phyloP scores from a whole-genome alignment of 805 yeast genomes.

The Wickerhamiella brachini region DNA sequence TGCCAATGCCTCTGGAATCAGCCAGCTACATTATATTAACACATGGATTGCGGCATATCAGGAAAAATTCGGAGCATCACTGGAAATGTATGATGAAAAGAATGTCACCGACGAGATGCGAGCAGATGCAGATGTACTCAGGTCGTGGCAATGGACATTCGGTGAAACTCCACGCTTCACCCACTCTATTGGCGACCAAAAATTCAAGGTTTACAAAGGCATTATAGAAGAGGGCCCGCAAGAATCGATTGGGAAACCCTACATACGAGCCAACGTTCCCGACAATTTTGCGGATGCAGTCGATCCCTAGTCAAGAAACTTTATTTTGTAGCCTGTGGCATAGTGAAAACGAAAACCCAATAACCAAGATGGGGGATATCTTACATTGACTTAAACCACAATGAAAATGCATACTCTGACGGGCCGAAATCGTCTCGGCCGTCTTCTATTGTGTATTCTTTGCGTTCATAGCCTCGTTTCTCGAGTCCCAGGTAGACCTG shows the following conservation, averaged over 20 bases:
- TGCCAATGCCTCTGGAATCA: constrained; percentile 43
- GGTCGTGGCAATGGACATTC: constrained; percentile 59
- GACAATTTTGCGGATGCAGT: neutral
- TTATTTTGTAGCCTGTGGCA: too few species aligned
- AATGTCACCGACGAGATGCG: constrained; percentile 20
- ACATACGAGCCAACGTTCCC: constrained; percentile 19
- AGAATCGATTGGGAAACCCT: constrained; percentile 9
- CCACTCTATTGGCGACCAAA: constrained; percentile 30
- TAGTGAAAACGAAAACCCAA: too few species aligned
- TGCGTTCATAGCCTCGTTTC: constrained; percentile 22
- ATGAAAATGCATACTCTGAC: constrained; percentile 32
- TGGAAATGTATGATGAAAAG: constrained; percentile 3
- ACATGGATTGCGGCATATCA: constrained; percentile 31
- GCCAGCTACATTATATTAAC: constrained; percentile 33
- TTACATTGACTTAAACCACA: constrained; percentile 12
- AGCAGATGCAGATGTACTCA: constrained; percentile 27
- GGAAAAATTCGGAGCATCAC: constrained; percentile 19
- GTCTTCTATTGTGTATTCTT: constrained; percentile 32
- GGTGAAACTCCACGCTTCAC: constrained; percentile 67
- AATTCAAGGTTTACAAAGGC: constrained; percentile 41
- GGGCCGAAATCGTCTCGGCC: constrained; percentile 84
- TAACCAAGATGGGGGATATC: too few species aligned
- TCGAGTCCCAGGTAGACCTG: constrained; percentile 42
- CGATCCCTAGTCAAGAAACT: constrained; percentile 1
- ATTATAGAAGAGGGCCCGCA: constrained; percentile 7